Conservation (phyloP, 495 filamentous ascomycete genomes). For the Penicillium nucicola region DNA sequence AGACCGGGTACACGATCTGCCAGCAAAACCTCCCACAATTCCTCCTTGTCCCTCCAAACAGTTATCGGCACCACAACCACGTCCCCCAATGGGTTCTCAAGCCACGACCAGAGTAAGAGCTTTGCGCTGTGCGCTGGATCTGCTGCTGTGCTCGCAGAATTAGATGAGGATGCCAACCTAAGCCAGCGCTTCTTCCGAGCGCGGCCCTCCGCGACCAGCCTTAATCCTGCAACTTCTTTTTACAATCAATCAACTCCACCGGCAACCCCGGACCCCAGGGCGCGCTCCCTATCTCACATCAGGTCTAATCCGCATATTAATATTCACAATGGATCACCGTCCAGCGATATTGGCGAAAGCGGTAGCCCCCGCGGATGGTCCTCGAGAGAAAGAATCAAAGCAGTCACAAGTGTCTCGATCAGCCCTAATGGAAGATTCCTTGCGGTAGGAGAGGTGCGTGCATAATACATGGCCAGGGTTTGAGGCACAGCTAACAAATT, state of each 20-base stretch:
- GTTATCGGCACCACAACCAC: conserved; percentile 87
- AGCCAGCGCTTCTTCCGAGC: conserved; percentile 89
- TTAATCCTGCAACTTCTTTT: conserved; percentile 53
- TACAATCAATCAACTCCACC: conserved; percentile 62
- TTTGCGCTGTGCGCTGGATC: conserved; percentile 93
- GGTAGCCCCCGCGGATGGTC: conserved; percentile 71
- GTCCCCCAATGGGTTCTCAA: conserved; percentile 84
- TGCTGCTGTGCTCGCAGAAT: conserved; percentile 82
- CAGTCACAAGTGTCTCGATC: conserved; percentile 90
- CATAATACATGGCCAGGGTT: neutral
- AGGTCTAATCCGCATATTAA: conserved; percentile 28
- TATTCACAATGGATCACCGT: conserved; percentile 34
- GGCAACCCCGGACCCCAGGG: conserved; percentile 40
- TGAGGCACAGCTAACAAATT: conserved; percentile 5
- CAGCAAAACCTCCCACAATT: conserved; percentile 49
- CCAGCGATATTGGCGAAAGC: conserved; percentile 54
- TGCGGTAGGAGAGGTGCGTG: conserved; percentile 79
- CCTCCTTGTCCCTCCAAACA: conserved; percentile 66
- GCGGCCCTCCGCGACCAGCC: conserved; percentile 69
- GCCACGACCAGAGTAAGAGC: conserved; percentile 60
- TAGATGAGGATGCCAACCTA: conserved; percentile 67
- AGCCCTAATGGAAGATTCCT: conserved; percentile 87
- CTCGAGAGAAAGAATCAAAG: conserved; percentile 85
- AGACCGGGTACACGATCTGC: conserved; percentile 61
- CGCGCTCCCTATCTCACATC: conserved; percentile 30